These are phyloP conservation scores for Lathyrus sativus DNA, from an alignment of 306 rosid species.

Conservation along the genomic window DNA sequence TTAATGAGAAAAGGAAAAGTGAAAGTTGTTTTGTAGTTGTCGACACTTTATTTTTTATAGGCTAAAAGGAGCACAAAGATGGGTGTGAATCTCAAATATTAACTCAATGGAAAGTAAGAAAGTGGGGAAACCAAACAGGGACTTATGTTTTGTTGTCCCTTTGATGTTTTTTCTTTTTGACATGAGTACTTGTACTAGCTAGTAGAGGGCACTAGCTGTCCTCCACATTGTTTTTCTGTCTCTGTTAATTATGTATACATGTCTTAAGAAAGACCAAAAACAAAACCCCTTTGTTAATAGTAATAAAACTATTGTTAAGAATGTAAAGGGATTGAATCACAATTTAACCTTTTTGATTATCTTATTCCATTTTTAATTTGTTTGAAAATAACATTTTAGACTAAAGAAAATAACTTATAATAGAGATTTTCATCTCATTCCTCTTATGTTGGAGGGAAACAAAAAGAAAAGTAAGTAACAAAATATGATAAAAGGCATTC, in stretches of 20 bases:
- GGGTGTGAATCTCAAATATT: conserved; percentile 50
- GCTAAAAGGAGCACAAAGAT: conserved; percentile 33
- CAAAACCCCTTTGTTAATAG: too few species aligned
- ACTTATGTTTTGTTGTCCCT: conserved; percentile 39
- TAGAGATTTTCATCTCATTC: too few species aligned
- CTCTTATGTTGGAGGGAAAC: too few species aligned
- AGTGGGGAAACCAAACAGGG: conserved; percentile 44
- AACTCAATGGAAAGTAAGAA: conserved; percentile 21
- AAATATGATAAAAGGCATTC: too few species aligned
- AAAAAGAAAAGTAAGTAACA: too few species aligned
- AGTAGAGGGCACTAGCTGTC: conserved; percentile 35
- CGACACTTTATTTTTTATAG: conserved; percentile 15
- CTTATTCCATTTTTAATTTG: too few species aligned
- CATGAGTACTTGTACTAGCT: neutral
- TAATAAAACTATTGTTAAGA: too few species aligned
- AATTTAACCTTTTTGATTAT: too few species aligned
- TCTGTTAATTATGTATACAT: neutral
- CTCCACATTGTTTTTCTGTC: neutral
- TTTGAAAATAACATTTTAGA: too few species aligned
- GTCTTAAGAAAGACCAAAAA: too few species aligned
- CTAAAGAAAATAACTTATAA: too few species aligned
- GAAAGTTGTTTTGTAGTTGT: conserved; percentile 44
- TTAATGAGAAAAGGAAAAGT: conserved; percentile 44
- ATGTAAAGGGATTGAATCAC: too few species aligned
- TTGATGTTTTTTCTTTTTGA: conserved; percentile 19